Base-by-base conservation (phyloP, 208 protist species). In the Leishmania martiniquensis region DNA sequence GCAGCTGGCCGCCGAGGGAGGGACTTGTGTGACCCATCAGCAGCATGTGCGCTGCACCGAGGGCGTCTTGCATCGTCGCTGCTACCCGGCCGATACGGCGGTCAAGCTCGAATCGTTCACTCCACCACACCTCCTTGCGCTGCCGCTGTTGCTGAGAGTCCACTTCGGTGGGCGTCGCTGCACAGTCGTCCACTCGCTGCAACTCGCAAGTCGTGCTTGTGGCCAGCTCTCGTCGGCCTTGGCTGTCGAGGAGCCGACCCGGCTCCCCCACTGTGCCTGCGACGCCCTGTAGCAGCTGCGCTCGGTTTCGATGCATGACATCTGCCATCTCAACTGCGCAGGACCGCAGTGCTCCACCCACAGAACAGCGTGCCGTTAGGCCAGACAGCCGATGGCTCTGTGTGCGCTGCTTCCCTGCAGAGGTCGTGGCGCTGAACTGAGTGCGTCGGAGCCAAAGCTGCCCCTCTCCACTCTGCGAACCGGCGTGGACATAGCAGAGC, bases 1-100 rank as follows among this genome's bases (percentile, higher is more conserved):
- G 65, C 34, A 89, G 51, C 45, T 34, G 72, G 15, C 25, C n/a
- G 1, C 60, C 57, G 44, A 86, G 83, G 0, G 63, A 52, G n/a
- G 29, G 25, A 54, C 82, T 51, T n/a, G 82, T 78, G 54, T 86
- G 78, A 7, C 91, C 88, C 22, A 81, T 72, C 44, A 93, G 74
- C 5, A 89, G 67, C 22, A 86, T 51, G 12, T 82, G 82, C 20
- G 80, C 78, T 25, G 82, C 75, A 4, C 79, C 81, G 5, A 89
- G 52, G 17, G 76, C 71, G 12, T 72, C 77, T 69, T 92, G 77
- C 59, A 95, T 55, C n/a, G 71, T 60, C 52, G 42, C 60, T 0
- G 88, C 85, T 1, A 87, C 85, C 2, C 52, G n/a, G 49, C 63
- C 37, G 32, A 89, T 59, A 9, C 62, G 44, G 15, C 9, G n/a